phyloP scores from a whole-genome alignment of 176 grass and related monocot species.

The Cenchrus purpureus region DNA sequence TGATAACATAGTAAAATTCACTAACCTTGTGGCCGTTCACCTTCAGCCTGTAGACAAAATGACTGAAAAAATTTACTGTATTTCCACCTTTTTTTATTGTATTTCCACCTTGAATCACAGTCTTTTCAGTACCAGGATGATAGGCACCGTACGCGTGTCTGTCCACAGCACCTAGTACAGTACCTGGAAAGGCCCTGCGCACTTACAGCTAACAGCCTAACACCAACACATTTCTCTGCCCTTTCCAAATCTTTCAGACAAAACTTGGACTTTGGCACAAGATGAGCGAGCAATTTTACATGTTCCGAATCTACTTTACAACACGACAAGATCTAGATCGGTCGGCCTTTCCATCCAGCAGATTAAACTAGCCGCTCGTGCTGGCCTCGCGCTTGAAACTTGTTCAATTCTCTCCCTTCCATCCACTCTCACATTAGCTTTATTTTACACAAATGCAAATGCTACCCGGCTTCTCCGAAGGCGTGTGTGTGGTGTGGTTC shows the following conservation, averaged over 20 bases:
- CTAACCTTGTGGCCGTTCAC: neutral
- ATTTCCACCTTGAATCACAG: neutral
- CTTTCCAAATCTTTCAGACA: constrained; percentile 19
- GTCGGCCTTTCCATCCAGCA: neutral
- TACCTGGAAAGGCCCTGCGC: constrained; percentile 22
- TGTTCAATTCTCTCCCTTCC: neutral
- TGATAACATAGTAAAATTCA: neutral
- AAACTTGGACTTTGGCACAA: constrained; percentile 38
- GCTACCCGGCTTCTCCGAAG: constrained; percentile 23
- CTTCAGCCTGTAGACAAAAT: neutral
- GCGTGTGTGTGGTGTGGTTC: neutral
- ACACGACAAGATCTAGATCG: constrained; percentile 32
- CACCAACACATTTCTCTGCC: neutral
- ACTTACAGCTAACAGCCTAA: constrained; percentile 35
- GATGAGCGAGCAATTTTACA: neutral
- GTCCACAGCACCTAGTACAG: constrained; percentile 7
- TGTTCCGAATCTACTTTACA: constrained; percentile 19
- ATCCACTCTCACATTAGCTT: neutral
- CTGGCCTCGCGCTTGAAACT: constrained; percentile 4
- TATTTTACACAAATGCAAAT: constrained; percentile 38
- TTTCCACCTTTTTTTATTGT: no score
- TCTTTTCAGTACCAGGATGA: neutral
- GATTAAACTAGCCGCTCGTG: constrained; percentile 26
- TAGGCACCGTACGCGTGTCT: neutral
- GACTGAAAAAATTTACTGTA: neutral